A percentile compares a stretch with the other conserved stretches of the same genome.
Conservation (phyloP, 106 monocot genomes). For the Posidonia australis region DNA sequence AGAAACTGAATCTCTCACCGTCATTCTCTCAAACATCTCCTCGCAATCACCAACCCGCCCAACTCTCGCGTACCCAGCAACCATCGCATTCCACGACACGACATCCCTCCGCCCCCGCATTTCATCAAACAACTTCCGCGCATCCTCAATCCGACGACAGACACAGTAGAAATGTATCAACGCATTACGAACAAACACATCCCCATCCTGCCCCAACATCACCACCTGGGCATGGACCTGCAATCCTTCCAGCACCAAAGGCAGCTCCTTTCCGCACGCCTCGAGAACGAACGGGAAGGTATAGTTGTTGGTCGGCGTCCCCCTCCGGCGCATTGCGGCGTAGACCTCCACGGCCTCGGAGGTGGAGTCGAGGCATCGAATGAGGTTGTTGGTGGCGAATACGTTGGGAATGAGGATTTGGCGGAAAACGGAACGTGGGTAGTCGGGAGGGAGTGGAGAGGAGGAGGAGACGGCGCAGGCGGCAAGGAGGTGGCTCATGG, state of each 20-base stretch:
- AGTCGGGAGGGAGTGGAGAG: conserved; percentile 7
- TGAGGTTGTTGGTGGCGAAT: conserved; percentile 55
- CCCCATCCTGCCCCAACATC: conserved; percentile 29
- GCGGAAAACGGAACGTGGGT: conserved; percentile 33
- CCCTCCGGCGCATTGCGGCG: conserved; percentile 17
- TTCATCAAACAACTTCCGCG: conserved; percentile 44
- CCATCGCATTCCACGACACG: conserved; percentile 48
- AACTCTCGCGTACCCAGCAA: conserved; percentile 36
- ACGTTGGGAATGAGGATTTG: conserved; percentile 34
- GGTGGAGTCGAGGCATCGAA: conserved; percentile 44
- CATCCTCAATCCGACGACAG: conserved; percentile 7
- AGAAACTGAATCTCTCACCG: conserved; percentile 40
- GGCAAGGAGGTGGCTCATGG: conserved; percentile 39
- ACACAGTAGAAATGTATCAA: conserved; percentile 42
- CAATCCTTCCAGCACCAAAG: conserved; percentile 15
- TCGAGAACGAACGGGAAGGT: conserved; percentile 57
- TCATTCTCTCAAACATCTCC: conserved; percentile 48
- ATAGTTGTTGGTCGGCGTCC: conserved; percentile 47
- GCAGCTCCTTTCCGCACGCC: conserved; percentile 20
- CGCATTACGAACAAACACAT: conserved; percentile 41
- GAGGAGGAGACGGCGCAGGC: conserved; percentile 24
- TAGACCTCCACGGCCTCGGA: conserved; percentile 20
- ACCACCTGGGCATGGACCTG: conserved; percentile 44
- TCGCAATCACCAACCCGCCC: conserved; percentile 20
- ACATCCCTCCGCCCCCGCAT: conserved; percentile 27